Base-by-base conservation (phyloP, 495 filamentous ascomycete genomes). In the Friedmanniomyces endolithicus region DNA sequence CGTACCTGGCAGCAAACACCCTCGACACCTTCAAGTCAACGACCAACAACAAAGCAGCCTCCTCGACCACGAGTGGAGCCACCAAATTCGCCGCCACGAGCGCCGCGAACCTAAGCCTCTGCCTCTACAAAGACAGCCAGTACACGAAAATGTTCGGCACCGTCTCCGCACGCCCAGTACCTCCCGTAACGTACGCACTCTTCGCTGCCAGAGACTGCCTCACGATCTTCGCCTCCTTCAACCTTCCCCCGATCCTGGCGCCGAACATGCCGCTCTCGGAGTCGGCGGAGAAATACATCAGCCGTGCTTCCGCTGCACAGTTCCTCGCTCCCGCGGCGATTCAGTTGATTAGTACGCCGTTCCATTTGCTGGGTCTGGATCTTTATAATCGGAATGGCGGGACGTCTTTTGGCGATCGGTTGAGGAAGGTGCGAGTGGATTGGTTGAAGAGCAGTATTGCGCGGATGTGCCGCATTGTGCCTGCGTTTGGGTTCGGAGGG, bases 141-240 rank as follows among this genome's bases (percentile, higher is more conserved):
- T 97, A 90, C 66, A 87, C 88, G 0, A 76, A 78, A 52, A 75
- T 95, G 53, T 97, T 95, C 68, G 88, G 88, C 7, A 74, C 80
- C 6, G 37, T 71, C 63, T 1, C 61, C 68, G 0, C 74, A 73
- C 65, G 81, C 7, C 73, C 79, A 34, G 78, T 84, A 14, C 73
- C 79, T 0, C 63, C 73, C 49, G 75, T 77, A 12, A 85, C 84
- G 29, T 94, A 89, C 69, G 63, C 73, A 0, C 79, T 96, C 54
- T 97, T 96, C 74, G 81, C 86, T 11, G 64, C 81, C 50, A 80
- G 92, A 60, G 90, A 97, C 70, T 88, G 84, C 67, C 69, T 95
- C 56, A 96, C 90, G 19, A 88, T 97, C 68, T 94, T 94, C 70
- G 88, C 85, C 23, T 87, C 82, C 37, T 97, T 97, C 77, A 96